Evolutionary conservation across 495 filamentous ascomycete species (phyloP), one percentile per base, ranked within the genome.

Genomic region (Xylaria palmicola): DNA sequence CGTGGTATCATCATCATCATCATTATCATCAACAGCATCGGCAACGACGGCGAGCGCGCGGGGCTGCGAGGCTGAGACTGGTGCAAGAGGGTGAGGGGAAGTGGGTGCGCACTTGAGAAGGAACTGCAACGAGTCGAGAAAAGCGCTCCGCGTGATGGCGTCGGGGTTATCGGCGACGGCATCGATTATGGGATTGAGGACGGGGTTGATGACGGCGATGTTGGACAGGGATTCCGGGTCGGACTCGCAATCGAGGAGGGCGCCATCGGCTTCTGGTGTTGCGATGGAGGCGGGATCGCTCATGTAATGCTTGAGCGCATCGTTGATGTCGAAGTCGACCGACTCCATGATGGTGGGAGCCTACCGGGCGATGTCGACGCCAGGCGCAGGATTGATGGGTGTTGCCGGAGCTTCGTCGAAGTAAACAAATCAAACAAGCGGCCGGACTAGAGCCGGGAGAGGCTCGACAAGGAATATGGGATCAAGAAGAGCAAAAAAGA

Each of bases 121-220:
- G 70, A 96, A 95, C 68, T 97, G 93, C 53, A 99, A 75, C 39
- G 93, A 93, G 77, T 99, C 95, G 74, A 97, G 91, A 57, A 85
- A 82, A 9, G 85, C 85, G 64, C 87, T 83, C 73, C 85, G 86
- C 41, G 85, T 86, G 51, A 99, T 87, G 55, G 89, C 88, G 68
- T 96, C 94, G 27, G 93, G 92, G 68, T 88, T 93, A 65, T 91
- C 91, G 19, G 94, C 93, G 15, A 99, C 86, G 0, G 90, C 88
- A 76, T 99, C 95, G 51, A 97, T 88, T 56, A 99, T 96, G 10
- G 90, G 88, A 68, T 99, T 96, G 62, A 97, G 77, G 6, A 92
- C 86, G 65, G 80, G 83, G 74, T 96, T 97, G 67, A 98, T 84
- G 54, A 96, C 71, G 44, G 85, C 83, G 15, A 79, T 78, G 66